phyloP scores from a whole-genome alignment of 495 filamentous ascomycete species.

The Hypoxylon crocopeplum region DNA sequence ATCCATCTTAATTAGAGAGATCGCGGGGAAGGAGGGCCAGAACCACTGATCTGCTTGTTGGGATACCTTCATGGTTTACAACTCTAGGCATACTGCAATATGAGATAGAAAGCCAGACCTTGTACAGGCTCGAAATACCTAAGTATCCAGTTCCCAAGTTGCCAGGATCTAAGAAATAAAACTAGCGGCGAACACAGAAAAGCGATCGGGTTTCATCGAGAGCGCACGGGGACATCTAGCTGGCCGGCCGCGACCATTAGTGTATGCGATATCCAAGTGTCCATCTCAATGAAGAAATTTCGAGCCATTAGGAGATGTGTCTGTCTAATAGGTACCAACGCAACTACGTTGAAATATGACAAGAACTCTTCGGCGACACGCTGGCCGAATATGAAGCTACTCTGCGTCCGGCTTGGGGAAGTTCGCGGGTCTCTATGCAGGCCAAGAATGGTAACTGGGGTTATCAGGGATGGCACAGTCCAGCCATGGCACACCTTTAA shows the following conservation, averaged over 20 bases:
- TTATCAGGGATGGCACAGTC: slow-evolving; percentile 30
- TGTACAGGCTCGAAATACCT: background rate
- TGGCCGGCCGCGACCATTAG: too few species aligned
- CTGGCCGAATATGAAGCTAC: slow-evolving; percentile 31
- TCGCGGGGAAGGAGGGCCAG: slow-evolving; percentile 22
- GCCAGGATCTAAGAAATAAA: background rate
- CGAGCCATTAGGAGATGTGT: background rate
- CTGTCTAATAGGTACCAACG: background rate
- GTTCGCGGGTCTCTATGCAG: slow-evolving; percentile 30
- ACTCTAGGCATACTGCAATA: slow-evolving; percentile 5
- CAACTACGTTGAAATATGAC: too few species aligned
- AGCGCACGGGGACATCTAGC: too few species aligned
- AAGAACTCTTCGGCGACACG: slow-evolving; percentile 25
- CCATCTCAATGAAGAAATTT: too few species aligned
- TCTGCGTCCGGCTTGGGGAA: slow-evolving; percentile 26
- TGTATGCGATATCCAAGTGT: too few species aligned
- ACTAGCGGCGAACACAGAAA: background rate
- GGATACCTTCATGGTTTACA: slow-evolving; percentile 13
- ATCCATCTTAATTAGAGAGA: slow-evolving; percentile 23
- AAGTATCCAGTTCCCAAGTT: background rate
- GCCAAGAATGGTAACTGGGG: slow-evolving; percentile 29
- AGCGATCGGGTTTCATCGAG: too few species aligned
- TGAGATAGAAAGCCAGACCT: slow-evolving; percentile 13
- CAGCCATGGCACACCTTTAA: slow-evolving; percentile 25
- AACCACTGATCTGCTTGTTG: slow-evolving; percentile 20